Evolutionary conservation across 148 eudicot species (phyloP).

Genomic region (Salicornia ramosissima): DNA sequence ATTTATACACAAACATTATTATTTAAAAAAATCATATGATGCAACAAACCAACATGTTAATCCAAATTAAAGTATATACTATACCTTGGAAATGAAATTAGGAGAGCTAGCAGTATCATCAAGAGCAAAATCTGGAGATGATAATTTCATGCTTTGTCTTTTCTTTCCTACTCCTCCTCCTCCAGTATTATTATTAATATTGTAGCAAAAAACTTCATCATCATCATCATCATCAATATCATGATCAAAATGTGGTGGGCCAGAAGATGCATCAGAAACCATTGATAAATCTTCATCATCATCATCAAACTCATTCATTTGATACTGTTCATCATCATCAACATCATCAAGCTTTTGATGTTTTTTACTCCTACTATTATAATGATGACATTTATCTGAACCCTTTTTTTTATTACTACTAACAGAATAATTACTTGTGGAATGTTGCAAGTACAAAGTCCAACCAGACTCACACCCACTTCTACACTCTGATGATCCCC

Average conservation of each 20-base stretch:
- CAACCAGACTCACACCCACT: slow-evolving; percentile 39
- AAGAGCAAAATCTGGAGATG: slow-evolving; percentile 15
- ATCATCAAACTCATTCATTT: background rate
- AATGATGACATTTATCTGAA: background rate
- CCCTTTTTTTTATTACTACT: background rate
- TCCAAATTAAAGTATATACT: slow-evolving; percentile 7
- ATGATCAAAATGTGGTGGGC: slow-evolving; percentile 31
- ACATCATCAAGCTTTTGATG: background rate
- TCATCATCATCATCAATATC: slow-evolving; percentile 5
- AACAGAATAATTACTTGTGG: background rate
- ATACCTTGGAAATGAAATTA: slow-evolving; percentile 23
- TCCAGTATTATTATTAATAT: no score
- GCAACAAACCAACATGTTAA: slow-evolving; percentile 5
- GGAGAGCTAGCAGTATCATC: slow-evolving; percentile 37
- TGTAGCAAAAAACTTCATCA: background rate
- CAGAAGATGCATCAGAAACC: slow-evolving; percentile 37
- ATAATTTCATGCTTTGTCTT: slow-evolving; percentile 2
- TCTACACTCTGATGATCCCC: slow-evolving; percentile 18
- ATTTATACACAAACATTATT: background rate
- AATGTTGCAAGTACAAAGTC: slow-evolving; percentile 34
- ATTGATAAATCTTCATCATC: slow-evolving; percentile 34
- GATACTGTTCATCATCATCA: background rate
- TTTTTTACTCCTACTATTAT: background rate
- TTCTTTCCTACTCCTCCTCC: no score
- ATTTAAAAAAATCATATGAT: background rate